Evolutionary conservation across 257 asterid species (phyloP).

Genomic region (Ilex aquifolium): DNA sequence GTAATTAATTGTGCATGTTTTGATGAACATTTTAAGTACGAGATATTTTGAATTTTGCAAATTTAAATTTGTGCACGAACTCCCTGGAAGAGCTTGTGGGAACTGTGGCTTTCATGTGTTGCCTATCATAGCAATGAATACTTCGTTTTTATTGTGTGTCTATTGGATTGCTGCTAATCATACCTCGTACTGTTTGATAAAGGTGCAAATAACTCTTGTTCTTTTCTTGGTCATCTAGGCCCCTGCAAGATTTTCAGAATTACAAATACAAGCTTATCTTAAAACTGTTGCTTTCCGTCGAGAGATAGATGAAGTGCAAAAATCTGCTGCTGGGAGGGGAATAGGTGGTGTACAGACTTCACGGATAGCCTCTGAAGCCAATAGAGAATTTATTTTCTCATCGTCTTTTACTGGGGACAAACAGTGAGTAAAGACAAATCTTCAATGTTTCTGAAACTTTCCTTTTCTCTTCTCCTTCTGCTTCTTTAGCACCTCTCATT

Average conservation of each 20-base stretch:
- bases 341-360: conserved; percentile 84
- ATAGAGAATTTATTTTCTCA: conserved; percentile 88
- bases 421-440: conserved; percentile 39
- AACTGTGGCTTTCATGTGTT: no score
- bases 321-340: conserved; percentile 91
- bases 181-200: no score
- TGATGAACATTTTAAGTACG: no score
- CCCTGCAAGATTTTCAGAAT: conserved; percentile 86
- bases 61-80: no score
- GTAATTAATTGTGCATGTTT: no score
- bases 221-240: conserved; percentile 39
- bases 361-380: conserved; percentile 96
- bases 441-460: neutral
- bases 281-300: conserved; percentile 99
- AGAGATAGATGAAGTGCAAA: conserved; percentile 87
- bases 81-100: no score
- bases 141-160: no score
- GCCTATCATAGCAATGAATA: no score
- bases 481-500: neutral
- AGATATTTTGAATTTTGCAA: no score
- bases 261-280: conserved; percentile 91
- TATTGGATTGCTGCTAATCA: no score
- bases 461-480: neutral
- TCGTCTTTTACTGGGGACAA: conserved; percentile 85
- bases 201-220: no score